Conservation (phyloP, 2,329 filamentous ascomycete genomes). For the Xylariaceae sp. region DNA sequence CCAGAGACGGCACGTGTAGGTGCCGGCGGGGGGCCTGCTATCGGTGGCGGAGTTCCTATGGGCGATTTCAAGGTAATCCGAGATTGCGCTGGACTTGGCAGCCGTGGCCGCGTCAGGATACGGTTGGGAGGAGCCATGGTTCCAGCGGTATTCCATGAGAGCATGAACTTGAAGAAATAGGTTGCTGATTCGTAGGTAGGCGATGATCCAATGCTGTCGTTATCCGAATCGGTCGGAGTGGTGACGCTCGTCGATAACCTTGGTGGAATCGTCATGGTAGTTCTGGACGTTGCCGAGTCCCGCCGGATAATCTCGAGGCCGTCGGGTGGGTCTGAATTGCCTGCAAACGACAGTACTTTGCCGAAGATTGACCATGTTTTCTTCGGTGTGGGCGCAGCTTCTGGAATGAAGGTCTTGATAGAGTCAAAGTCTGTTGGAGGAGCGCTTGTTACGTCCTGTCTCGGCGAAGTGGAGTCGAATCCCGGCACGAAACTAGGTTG, state of each 20-base stretch:
- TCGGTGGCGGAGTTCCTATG: slow-evolving; percentile 36
- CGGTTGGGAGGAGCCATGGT: slow-evolving; percentile 53
- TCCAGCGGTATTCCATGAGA: slow-evolving; percentile 57
- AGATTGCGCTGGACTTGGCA: slow-evolving; percentile 65
- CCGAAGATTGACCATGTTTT: slow-evolving; percentile 63
- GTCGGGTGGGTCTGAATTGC: slow-evolving; percentile 36
- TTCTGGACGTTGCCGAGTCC: slow-evolving; percentile 44
- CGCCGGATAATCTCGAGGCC: slow-evolving; percentile 47
- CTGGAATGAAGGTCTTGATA: slow-evolving; percentile 19
- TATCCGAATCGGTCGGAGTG: slow-evolving; percentile 41
- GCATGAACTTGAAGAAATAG: slow-evolving; percentile 69
- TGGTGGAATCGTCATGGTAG: slow-evolving; percentile 35
- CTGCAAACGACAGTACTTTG: slow-evolving; percentile 52
- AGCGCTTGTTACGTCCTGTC: slow-evolving; percentile 24
- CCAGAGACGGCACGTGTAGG: slow-evolving; percentile 47
- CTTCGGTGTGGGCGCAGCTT: slow-evolving; percentile 30
- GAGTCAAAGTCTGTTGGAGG: slow-evolving; percentile 30
- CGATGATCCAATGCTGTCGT: slow-evolving; percentile 50
- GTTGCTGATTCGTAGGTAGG: slow-evolving; percentile 51
- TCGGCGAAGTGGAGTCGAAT: slow-evolving; percentile 39
- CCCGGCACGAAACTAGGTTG: slow-evolving; percentile 46
- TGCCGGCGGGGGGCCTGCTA: slow-evolving; percentile 36
- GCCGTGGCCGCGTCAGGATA: slow-evolving; percentile 60
- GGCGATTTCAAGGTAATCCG: slow-evolving; percentile 45
- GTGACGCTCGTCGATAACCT: slow-evolving; percentile 33